These are phyloP conservation scores for Dactylonectria macrodidyma DNA, from an alignment of 2,329 filamentous ascomycete genomes.

Conservation along the genomic window DNA sequence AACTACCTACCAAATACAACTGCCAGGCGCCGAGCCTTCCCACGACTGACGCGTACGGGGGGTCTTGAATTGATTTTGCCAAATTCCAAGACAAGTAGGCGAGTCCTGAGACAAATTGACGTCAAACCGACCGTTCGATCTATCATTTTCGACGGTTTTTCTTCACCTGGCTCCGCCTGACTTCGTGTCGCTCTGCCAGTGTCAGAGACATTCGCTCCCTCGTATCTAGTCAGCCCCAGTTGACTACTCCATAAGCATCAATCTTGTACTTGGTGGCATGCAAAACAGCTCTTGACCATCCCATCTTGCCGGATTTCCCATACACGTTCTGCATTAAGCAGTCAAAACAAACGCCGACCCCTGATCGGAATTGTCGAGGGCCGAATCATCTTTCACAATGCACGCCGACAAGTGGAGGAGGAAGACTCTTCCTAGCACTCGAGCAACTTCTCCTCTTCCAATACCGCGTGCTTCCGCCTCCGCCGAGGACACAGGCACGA, in stretches of 20 bases:
- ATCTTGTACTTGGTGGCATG: constrained; percentile 39
- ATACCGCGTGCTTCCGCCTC: constrained; percentile 39
- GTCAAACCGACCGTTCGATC: constrained; percentile 35
- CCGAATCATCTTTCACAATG: constrained; percentile 42
- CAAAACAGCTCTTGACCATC: constrained; percentile 34
- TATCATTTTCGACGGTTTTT: constrained; percentile 27
- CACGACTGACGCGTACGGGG: constrained; percentile 41
- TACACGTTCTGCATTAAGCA: constrained; percentile 16
- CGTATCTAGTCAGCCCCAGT: constrained; percentile 29
- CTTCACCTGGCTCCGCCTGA: constrained; percentile 26
- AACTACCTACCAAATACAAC: constrained; percentile 33
- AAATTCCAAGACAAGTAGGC: constrained; percentile 42
- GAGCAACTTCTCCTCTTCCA: constrained; percentile 42
- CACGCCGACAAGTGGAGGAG: constrained; percentile 55
- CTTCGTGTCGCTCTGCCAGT: constrained; percentile 26
- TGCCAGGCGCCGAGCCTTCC: constrained; percentile 27
- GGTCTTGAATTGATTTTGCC: constrained; percentile 33
- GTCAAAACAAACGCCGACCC: background rate
- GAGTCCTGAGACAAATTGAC: constrained; percentile 45
- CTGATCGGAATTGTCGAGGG: constrained; percentile 7
- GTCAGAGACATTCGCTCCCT: constrained; percentile 5
- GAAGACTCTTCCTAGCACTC: constrained; percentile 50
- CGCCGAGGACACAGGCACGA: constrained; percentile 41
- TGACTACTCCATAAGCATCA: constrained; percentile 30
- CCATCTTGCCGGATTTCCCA: constrained; percentile 23